Percentiles rank a stretch among this genome's conserved stretches.
These are phyloP conservation scores for Stagonosporopsis chrysanthemi DNA, from an alignment of 2,329 filamentous ascomycete species.

Conservation along the genomic window DNA sequence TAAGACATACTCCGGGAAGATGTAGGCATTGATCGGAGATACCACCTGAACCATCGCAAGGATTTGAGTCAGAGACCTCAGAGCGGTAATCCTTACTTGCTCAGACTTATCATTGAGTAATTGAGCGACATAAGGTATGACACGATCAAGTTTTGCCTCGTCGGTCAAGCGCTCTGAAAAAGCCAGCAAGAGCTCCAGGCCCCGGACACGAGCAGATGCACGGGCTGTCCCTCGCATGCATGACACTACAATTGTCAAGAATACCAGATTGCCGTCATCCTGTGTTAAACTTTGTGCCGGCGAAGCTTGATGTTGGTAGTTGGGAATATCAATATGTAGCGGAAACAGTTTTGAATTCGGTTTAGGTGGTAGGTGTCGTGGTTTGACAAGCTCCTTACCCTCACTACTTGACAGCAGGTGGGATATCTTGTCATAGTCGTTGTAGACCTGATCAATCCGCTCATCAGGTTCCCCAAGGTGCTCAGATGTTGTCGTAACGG, in stretches of 20 bases:
- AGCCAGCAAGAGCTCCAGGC: slow-evolving; percentile 88
- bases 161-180: slow-evolving; percentile 92
- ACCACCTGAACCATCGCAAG: slow-evolving; percentile 83
- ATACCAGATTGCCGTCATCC: slow-evolving; percentile 92
- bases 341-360: slow-evolving; percentile 72
- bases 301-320: slow-evolving; percentile 75
- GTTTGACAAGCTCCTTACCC: slow-evolving; percentile 51
- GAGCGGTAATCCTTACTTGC: slow-evolving; percentile 82
- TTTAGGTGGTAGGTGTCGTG: slow-evolving; percentile 41
- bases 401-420: slow-evolving; percentile 85
- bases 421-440: slow-evolving; percentile 97
- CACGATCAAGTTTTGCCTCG: slow-evolving; percentile 92
- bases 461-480: slow-evolving; percentile 91
- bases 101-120: slow-evolving; percentile 83
- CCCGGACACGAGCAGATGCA: slow-evolving; percentile 84
- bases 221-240: slow-evolving; percentile 89
- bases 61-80: slow-evolving; percentile 87
- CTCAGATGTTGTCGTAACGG: slow-evolving; percentile 70
- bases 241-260: slow-evolving; percentile 86
- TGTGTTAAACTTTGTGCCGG: slow-evolving; percentile 66
- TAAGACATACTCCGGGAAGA: slow-evolving; percentile 73
- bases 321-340: slow-evolving; percentile 84
- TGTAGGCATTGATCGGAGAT: slow-evolving; percentile 73
- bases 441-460: slow-evolving; percentile 88
- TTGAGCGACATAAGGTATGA: slow-evolving; percentile 87